A percentile compares a stretch with the other conserved stretches of the same genome.
These are phyloP conservation scores for Xanthoconium stramineum DNA, from an alignment of 768 basidiomycete genomes.

Conservation along the genomic window DNA sequence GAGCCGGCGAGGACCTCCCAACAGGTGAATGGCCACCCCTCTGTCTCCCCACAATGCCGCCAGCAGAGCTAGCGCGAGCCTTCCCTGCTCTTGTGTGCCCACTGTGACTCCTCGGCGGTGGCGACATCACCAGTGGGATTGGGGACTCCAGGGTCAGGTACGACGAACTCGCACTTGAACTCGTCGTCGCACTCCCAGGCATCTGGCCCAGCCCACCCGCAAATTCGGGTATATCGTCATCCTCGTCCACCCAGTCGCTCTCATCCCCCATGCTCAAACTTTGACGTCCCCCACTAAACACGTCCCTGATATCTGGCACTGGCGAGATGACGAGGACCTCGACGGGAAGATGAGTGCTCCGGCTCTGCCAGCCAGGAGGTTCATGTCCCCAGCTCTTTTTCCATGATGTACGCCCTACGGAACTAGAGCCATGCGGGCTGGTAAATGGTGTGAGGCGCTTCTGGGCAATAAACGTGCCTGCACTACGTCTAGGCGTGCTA, in stretches of 20 bases:
- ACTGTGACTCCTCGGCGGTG: constrained; percentile 48
- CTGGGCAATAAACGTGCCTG: constrained; percentile 75
- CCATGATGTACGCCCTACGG: constrained; percentile 72
- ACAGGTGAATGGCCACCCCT: constrained; percentile 59
- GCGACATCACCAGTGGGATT: constrained; percentile 42
- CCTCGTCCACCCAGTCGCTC: constrained; percentile 87
- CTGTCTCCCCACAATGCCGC: constrained; percentile 32
- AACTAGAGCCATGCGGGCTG: constrained; percentile 48
- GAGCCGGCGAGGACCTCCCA: constrained; percentile 59
- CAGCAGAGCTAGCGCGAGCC: constrained; percentile 21
- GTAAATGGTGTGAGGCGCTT: constrained; percentile 74
- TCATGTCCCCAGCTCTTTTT: constrained; percentile 88
- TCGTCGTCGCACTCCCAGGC: constrained; percentile 28
- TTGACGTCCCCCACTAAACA: constrained; percentile 63
- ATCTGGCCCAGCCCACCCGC: constrained; percentile 76
- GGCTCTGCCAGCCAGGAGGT: constrained; percentile 80
- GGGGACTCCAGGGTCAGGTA: constrained; percentile 34
- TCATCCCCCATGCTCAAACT: constrained; percentile 67
- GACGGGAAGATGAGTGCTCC: constrained; percentile 62
- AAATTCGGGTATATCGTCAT: constrained; percentile 70
- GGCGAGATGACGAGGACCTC: constrained; percentile 76
- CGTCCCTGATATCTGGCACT: constrained; percentile 58
- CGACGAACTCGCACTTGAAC: constrained; percentile 24
- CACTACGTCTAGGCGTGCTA: constrained; percentile 36
- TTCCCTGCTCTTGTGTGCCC: constrained; percentile 36